Evolutionary conservation across 495 filamentous ascomycete genomes (phyloP), one percentile per base, ranked within the genome.

Genomic region (Annulohypoxylon stygium): DNA sequence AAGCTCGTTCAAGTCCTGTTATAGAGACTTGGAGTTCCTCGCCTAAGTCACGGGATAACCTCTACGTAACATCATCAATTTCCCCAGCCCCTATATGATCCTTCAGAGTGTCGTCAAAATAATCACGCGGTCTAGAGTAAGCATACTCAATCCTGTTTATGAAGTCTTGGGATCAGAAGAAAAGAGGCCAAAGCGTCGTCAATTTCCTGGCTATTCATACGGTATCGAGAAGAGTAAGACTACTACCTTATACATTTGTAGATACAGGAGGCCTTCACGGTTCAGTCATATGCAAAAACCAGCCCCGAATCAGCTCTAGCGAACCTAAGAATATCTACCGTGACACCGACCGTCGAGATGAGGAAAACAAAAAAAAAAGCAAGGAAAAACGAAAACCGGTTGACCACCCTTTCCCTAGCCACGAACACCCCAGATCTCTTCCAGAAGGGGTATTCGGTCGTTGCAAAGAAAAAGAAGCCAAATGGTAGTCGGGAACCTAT

Each of bases 181-280:
- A 63, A 72, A 39, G 25, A 36, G 67, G 37, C 65, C 61, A 67
- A 69, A 61, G 43, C 65, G 55, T 57, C 47, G 61, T 73, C 70
- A 73, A 73, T 69, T 69, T 65, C 65, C 70, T 65, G 47, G 51
- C 62, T 65, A 65, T 37, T 65, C 60, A 60, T 73, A 73, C 65
- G 54, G 62, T 39, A 65, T 60, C 48, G 60, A 73, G 61, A 65
- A 73, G 23, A 55, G 65, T 26, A 69, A 60, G 65, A 64, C 61
- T 65, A 64, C 61, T 65, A 60, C 65, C 61, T 64, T 69, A 73
- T 65, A 73, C 65, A 73, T n/a, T 73, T 51, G 70, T 73, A 69
- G 65, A 43, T 73, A 73, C 70, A 69, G 34, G 34, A 69, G 47
- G 61, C 47, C 59, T 47, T 57, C 36, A 16, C 39, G 20, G 65